A percentile compares a stretch with the other conserved stretches of the same genome.
These are phyloP conservation scores for Vigna unguiculata DNA, from an alignment of 306 rosid genomes.

Conservation along the genomic window DNA sequence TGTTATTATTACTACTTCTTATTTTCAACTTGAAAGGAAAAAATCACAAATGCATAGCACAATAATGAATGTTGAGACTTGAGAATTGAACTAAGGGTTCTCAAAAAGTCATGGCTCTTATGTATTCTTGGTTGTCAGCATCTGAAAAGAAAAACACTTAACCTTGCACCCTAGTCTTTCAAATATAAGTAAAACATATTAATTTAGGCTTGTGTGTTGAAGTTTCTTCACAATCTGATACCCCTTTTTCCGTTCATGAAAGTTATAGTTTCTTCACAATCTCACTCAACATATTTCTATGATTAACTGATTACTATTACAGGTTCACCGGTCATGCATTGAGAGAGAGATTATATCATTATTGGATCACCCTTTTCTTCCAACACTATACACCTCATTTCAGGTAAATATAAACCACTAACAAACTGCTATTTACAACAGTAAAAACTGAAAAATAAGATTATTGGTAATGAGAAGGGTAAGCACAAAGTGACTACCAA, in stretches of 20 bases:
- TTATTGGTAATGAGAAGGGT: too few species aligned
- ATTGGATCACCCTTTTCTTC: conserved; percentile 97
- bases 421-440: too few species aligned
- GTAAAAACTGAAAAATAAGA: too few species aligned
- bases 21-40: background rate
- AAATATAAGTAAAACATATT: background rate
- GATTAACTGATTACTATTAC: conserved; percentile 40
- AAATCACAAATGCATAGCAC: background rate
- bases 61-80: background rate
- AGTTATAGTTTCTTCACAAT: conserved; percentile 14
- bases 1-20: background rate
- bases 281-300: conserved; percentile 25
- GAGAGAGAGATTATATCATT: conserved; percentile 90
- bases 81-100: background rate
- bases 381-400: conserved; percentile 89
- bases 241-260: background rate
- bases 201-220: background rate
- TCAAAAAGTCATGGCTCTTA: background rate
- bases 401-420: conserved; percentile 58
- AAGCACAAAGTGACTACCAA: too few species aligned
- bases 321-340: conserved; percentile 95
- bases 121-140: background rate
- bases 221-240: background rate
- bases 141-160: conserved; percentile 19
- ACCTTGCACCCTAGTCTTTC: background rate